phyloP scores from a whole-genome alignment of 176 grass and related monocot species.

The Chrysopogon serrulatus region DNA sequence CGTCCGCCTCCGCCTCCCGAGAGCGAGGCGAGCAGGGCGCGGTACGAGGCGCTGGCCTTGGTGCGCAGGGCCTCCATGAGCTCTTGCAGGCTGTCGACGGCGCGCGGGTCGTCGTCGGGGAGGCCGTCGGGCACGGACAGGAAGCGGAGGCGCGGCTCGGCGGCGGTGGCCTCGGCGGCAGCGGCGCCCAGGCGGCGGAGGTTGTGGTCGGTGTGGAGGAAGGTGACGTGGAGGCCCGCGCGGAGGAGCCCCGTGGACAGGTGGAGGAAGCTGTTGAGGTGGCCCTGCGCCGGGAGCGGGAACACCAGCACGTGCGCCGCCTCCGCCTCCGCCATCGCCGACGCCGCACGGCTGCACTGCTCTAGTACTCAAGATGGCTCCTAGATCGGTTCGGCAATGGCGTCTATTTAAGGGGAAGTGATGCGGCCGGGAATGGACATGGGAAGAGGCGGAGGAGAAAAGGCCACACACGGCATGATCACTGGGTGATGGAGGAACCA shows the following conservation, averaged over 20 bases:
- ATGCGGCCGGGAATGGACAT: too few relatives aligned
- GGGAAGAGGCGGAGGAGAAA: not conserved
- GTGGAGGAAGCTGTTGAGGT: conserved; percentile 46
- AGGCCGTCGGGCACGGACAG: conserved; percentile 46
- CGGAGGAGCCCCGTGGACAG: conserved; percentile 29
- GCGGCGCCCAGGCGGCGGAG: not conserved
- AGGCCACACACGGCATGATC: too few relatives aligned
- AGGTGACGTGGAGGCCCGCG: conserved; percentile 38
- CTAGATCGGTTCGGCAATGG: not conserved
- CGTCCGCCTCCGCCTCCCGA: not conserved
- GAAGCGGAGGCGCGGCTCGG: conserved; percentile 36
- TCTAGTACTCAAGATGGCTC: too few relatives aligned
- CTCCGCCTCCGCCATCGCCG: not conserved
- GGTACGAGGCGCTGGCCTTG: not conserved
- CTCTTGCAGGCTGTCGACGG: not conserved
- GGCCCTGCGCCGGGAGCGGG: conserved; percentile 44
- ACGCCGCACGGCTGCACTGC: not conserved
- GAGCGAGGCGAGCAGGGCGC: conserved; percentile 18
- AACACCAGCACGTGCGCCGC: conserved; percentile 46
- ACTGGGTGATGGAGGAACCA: too few relatives aligned
- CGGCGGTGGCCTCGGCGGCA: not conserved
- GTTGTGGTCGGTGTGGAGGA: conserved; percentile 50
- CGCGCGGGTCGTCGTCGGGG: conserved; percentile 33
- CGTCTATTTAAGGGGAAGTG: not conserved
- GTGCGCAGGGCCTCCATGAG: conserved; percentile 6